These are phyloP conservation scores for Drosera spatulata DNA, from an alignment of 179 eudicot genomes.

Conservation along the genomic window DNA sequence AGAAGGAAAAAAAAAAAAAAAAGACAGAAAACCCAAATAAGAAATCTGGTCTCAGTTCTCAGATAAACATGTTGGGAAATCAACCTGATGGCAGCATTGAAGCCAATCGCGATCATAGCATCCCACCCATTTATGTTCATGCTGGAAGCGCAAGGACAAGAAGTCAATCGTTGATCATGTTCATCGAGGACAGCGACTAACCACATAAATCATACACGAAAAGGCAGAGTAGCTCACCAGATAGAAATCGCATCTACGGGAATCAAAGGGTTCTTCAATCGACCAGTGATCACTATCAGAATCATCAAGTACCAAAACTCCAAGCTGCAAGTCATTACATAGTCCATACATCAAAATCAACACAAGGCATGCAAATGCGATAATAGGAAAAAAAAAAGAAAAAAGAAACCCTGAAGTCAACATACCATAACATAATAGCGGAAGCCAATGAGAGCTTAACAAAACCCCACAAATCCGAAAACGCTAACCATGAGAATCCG, in stretches of 20 bases:
- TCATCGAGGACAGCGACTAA: background rate
- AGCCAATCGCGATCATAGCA: slow-evolving; percentile 39
- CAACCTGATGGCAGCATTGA: slow-evolving; percentile 47
- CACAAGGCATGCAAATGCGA: background rate
- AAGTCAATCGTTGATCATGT: background rate
- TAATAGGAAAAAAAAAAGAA: background rate
- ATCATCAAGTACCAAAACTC: slow-evolving; percentile 18
- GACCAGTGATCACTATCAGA: too few relatives aligned
- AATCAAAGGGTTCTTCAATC: slow-evolving; percentile 19
- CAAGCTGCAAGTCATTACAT: slow-evolving; percentile 19
- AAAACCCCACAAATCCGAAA: slow-evolving; percentile 60
- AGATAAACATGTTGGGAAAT: slow-evolving; percentile 48
- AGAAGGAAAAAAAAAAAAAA: background rate
- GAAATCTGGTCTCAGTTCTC: slow-evolving; percentile 21
- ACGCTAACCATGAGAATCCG: slow-evolving; percentile 73
- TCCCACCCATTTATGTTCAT: slow-evolving; percentile 42
- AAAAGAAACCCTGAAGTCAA: background rate
- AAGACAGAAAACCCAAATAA: background rate
- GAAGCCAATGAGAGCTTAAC: slow-evolving; percentile 74
- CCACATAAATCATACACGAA: background rate
- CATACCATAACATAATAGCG: slow-evolving; percentile 79
- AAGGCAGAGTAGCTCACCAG: slow-evolving; percentile 18
- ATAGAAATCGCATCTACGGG: slow-evolving; percentile 41
- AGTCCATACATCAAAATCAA: background rate
- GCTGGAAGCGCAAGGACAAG: slow-evolving; percentile 12